Evolutionary conservation across 2,329 filamentous ascomycete species (phyloP).

Genomic region (Pyrenophora tritici-repentis): DNA sequence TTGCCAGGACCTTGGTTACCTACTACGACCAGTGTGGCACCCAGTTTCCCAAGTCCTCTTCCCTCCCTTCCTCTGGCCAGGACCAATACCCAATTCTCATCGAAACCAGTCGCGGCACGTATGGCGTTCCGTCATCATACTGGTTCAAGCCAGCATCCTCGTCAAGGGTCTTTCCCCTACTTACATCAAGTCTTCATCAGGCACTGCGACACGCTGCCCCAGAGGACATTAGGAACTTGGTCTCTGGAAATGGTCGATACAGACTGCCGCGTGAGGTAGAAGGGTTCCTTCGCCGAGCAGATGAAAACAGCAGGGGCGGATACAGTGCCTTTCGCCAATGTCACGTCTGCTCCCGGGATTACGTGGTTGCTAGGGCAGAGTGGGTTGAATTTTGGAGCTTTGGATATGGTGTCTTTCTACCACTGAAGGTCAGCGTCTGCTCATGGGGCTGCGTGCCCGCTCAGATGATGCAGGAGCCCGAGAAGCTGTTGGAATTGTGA

Average conservation of each 20-base stretch:
- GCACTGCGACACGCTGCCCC: constrained; percentile 10
- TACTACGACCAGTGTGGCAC: constrained; percentile 30
- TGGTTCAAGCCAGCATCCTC: constrained; percentile 23
- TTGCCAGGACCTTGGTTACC: constrained; percentile 24
- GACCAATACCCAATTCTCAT: constrained; percentile 21
- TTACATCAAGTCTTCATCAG: constrained; percentile 19
- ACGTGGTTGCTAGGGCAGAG: constrained; percentile 35
- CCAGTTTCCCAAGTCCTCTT: constrained; percentile 19
- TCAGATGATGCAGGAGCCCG: constrained; percentile 19
- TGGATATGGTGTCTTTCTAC: constrained; percentile 14
- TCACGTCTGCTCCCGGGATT: constrained; percentile 33
- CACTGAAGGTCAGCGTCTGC: constrained; percentile 36
- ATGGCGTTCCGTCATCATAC: constrained; percentile 18
- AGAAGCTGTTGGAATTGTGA: constrained; percentile 11
- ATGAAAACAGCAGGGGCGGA: constrained; percentile 15
- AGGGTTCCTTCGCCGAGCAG: constrained; percentile 21
- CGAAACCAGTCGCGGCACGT: constrained; percentile 24
- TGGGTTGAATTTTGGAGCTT: constrained; percentile 42
- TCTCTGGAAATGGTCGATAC: constrained; percentile 6
- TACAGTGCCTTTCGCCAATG: constrained; percentile 31
- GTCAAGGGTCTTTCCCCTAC: constrained; percentile 20
- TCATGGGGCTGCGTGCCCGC: constrained; percentile 41
- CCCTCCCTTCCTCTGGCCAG: constrained; percentile 6
- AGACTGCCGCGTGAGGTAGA: constrained; percentile 14
- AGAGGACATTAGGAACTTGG: constrained; percentile 1